Percentiles rank a stretch among this genome's conserved stretches.
phyloP scores from a whole-genome alignment of 371 early-diverging fungal species.

The Apophysomyces trapeziformis region DNA sequence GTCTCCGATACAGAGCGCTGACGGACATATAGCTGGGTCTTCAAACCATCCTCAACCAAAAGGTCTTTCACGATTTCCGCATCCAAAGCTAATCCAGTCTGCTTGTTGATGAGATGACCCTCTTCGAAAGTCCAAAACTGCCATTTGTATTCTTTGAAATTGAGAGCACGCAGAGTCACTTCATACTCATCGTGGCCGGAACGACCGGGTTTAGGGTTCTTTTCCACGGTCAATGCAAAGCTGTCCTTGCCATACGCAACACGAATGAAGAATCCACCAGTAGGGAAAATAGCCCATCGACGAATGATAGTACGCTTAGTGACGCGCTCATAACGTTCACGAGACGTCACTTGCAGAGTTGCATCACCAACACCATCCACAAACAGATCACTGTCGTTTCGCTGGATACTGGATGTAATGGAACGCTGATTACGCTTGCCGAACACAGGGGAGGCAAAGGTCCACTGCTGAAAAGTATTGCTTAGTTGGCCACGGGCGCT shows the following conservation, averaged over 20 bases:
- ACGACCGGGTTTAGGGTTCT: slow-evolving; percentile 16
- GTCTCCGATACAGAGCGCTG: slow-evolving; percentile 32
- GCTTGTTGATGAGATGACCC: slow-evolving; percentile 58
- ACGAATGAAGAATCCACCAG: slow-evolving; percentile 43
- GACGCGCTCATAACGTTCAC: slow-evolving; percentile 37
- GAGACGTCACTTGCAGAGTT: slow-evolving; percentile 18
- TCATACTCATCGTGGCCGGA: slow-evolving; percentile 30
- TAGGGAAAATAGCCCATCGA: slow-evolving; percentile 53
- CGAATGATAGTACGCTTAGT: slow-evolving; percentile 38
- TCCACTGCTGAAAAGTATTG: slow-evolving; percentile 43
- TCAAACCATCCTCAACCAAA: slow-evolving; percentile 35
- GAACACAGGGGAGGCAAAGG: slow-evolving; percentile 44
- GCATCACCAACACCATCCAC: slow-evolving; percentile 35
- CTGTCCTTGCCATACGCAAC: slow-evolving; percentile 29
- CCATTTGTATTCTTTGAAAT: slow-evolving; percentile 47
- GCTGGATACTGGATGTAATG: background rate
- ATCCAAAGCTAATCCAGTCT: slow-evolving; percentile 58
- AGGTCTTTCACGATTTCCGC: slow-evolving; percentile 29
- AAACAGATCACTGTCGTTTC: slow-evolving; percentile 12
- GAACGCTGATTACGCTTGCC: slow-evolving; percentile 20
- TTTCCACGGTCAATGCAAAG: slow-evolving; percentile 46
- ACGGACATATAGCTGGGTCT: slow-evolving; percentile 36
- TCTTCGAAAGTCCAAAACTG: slow-evolving; percentile 58
- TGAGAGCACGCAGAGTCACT: slow-evolving; percentile 38
- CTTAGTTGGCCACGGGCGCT: slow-evolving; percentile 33